Evolutionary conservation across 2,329 filamentous ascomycete species (phyloP).

Genomic region (Paraphaeosphaeria sporulosa): DNA sequence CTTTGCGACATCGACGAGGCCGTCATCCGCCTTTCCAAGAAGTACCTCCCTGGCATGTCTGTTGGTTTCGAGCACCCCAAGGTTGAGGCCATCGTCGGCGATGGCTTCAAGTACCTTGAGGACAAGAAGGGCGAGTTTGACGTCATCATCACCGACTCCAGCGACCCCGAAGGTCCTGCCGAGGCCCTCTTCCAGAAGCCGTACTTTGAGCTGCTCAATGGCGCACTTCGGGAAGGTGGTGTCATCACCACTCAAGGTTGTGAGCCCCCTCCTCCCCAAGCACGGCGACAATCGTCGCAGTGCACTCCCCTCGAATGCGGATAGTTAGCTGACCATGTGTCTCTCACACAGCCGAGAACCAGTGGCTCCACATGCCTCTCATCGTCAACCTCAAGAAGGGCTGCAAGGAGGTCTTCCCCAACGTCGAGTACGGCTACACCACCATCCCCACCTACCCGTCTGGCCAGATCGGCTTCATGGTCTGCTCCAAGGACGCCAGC

Average conservation of each 20-base stretch:
- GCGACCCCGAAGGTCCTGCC: constrained; percentile 94
- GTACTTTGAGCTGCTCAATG: constrained; percentile 94
- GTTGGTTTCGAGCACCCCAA: constrained; percentile 94
- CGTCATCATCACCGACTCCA: constrained; percentile 99
- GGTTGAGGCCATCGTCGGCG: constrained; percentile 89
- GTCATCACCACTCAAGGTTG: constrained; percentile 99
- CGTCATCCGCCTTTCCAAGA: constrained; percentile 97
- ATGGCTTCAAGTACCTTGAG: constrained; percentile 98
- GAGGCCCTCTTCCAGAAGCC: constrained; percentile 98
- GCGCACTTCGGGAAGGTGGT: constrained; percentile 90
- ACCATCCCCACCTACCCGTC: constrained; percentile 99
- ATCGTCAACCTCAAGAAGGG: constrained; percentile 96
- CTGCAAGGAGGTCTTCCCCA: constrained; percentile 96
- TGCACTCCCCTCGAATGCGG: constrained; percentile 22
- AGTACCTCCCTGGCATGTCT: constrained; percentile 95
- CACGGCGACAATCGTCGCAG: constrained; percentile 24
- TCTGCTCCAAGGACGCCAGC: constrained; percentile 93
- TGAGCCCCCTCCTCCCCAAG: constrained; percentile 72
- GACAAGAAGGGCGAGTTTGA: constrained; percentile 98
- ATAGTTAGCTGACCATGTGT: constrained; percentile 35
- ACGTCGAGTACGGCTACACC: constrained; percentile 98
- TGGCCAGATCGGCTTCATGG: constrained; percentile 99
- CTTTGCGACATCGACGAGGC: constrained; percentile 99
- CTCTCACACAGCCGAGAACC: constrained; percentile 81
- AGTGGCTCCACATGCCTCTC: constrained; percentile 95